Evolutionary conservation across 345 rosid genomes (phyloP).

Genomic region (Diplotaxis tenuifolia): DNA sequence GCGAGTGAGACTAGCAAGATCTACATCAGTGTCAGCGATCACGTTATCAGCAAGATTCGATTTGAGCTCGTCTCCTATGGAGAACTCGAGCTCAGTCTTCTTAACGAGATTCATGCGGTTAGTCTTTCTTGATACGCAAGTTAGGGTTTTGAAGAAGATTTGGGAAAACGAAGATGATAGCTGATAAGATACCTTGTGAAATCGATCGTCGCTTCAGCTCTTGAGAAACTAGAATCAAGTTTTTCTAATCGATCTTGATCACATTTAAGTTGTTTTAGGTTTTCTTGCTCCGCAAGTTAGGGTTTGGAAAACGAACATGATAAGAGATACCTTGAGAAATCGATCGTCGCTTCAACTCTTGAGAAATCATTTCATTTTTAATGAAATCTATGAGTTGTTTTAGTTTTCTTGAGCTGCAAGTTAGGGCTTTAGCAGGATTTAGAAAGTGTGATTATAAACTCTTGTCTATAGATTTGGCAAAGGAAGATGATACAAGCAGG

Average conservation of each 20-base stretch:
- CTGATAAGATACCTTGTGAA: not conserved
- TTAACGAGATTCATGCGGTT: slow-evolving; percentile 18
- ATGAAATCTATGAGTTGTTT: no score
- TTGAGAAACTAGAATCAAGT: not conserved
- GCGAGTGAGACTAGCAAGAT: not conserved
- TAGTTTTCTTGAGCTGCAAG: no score
- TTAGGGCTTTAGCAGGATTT: no score
- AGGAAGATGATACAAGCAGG: slow-evolving; percentile 23
- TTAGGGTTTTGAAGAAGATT: not conserved
- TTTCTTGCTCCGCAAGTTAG: not conserved
- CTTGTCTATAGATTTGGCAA: slow-evolving; percentile 3
- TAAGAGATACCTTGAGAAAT: no score
- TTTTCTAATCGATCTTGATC: not conserved
- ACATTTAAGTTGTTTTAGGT: not conserved
- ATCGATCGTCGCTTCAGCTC: not conserved
- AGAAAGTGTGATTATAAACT: not conserved
- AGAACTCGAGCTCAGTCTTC: slow-evolving; percentile 12
- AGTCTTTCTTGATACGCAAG: not conserved
- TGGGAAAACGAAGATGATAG: not conserved
- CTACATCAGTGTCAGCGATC: not conserved
- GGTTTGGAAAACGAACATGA: not conserved
- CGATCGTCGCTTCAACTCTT: no score
- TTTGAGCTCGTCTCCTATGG: not conserved
- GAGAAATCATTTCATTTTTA: no score
- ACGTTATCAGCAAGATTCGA: slow-evolving; percentile 15